Evolutionary conservation across 345 rosid genomes (phyloP), one percentile per base, ranked within the genome.

Genomic region (Microthlaspi erraticum): DNA sequence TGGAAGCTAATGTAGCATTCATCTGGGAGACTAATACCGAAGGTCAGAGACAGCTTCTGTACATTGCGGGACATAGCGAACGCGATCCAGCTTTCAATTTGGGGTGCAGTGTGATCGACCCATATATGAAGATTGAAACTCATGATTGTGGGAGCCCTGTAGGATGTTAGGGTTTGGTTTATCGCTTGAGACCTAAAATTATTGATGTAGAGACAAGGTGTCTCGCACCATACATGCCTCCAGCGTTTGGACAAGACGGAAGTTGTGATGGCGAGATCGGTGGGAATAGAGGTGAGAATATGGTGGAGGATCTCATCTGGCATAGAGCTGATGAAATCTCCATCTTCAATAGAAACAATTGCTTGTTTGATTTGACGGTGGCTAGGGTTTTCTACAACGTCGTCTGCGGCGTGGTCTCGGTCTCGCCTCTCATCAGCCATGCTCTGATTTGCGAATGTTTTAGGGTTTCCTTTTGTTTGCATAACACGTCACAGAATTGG

Each of bases 271-370:
- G 39, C 8, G n/a, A 1, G 14, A 0, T 8, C 2, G 51, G 66
- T 61, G 5, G 66, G 66, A 16, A 61, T 29, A 42, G 14, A 61
- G 20, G 66, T 42, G 14, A 60, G 20, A 5, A 60, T 60, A 29
- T 38, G 64, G 3, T 38, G 32, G 8, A 59, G 46, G 10, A 59
- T 59, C 1, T 32, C 46, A 20, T 38, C 64, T 11, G 64, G 64
- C 18, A 36, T 9, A 36, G 12, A 36, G 39, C 39, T 36, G 11
- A 36, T 9, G 39, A 36, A 8, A 36, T 36, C 11, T 36, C 10
- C 39, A 9, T 8, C 10, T 7, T 36, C 39, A 2, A 36, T 36
- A 36, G 39, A 36, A 8, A 8, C 10, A 0, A 1, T 10, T 36
- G 11, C 39, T 2, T 11, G 3, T 36, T 36, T 36, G 38, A 36